Base-by-base conservation (phyloP, 2,329 filamentous ascomycete species). In the Dothidotthia symphoricarpi region DNA sequence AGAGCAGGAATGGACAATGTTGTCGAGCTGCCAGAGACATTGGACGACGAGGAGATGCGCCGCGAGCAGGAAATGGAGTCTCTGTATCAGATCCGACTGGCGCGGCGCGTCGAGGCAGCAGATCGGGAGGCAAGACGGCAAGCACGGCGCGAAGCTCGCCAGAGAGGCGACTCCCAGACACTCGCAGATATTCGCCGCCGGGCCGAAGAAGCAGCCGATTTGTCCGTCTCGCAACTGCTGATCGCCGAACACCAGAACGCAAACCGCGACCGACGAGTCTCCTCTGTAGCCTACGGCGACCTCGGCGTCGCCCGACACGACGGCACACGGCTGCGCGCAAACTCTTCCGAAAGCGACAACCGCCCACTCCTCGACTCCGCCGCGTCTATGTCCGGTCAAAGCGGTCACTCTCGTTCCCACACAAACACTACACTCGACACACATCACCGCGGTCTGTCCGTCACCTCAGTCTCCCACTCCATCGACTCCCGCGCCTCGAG, bases 21-120 rank as follows among this genome's bases (percentile, higher is more conserved):
- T 0, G 70, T 97, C 10, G 90, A 96, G 64, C 81, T 86, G 50
- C 90, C 90, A 0, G 83, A 87, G 59, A 88, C 85, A 0, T 77
- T 74, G 7, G 87, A 95, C 34, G 85, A 89, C 36, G 82, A 94
- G 49, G 88, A 95, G 63, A 69, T 71, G 2, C 72, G 88, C 36
- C 78, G 93, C 10, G 89, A 97, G 47, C 81, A 88, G 17, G 88
- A 96, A 65, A 97, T 97, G 93, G 86, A 93, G 46, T 81, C 86
- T 0, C 69, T 97, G 27, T 97, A 95, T 64, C 88, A 95, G 64
- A 91, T 97, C 42, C 83, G 93, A 10, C 63, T 86, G 10, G 82
- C 87, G 13, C 80, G 93, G 36, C 80, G 90, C 34, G 75, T 80
- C 39, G 85, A 94, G 63, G 75, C 84, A 26, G 80, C 81, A 4